These are phyloP conservation scores for Exophiala viscosa DNA, from an alignment of 2,329 filamentous ascomycete genomes.

Conservation along the genomic window DNA sequence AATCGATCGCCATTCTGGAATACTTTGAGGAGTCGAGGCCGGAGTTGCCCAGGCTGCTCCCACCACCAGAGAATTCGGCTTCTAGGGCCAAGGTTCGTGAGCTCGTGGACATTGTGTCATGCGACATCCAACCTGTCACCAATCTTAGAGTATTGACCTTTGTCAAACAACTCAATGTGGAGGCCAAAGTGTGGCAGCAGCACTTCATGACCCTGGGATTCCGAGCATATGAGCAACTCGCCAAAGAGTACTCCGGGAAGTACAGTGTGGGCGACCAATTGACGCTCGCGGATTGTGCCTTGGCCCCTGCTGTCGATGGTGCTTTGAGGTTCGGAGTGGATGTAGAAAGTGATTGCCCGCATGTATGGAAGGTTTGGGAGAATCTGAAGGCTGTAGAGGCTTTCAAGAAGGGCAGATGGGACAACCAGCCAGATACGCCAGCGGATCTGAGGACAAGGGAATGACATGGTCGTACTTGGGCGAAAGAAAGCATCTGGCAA, in stretches of 20 bases:
- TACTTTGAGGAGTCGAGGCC: slow-evolving; percentile 58
- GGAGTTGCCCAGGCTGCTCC: slow-evolving; percentile 43
- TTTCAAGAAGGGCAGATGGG: slow-evolving; percentile 53
- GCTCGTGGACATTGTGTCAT: slow-evolving; percentile 52
- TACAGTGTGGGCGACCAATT: slow-evolving; percentile 57
- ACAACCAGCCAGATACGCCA: slow-evolving; percentile 53
- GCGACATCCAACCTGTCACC: slow-evolving; percentile 59
- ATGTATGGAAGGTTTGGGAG: slow-evolving; percentile 45
- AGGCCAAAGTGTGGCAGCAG: slow-evolving; percentile 49
- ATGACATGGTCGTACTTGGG: not conserved
- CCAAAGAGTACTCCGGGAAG: slow-evolving; percentile 37
- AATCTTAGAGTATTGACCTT: slow-evolving; percentile 54
- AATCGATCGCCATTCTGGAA: slow-evolving; percentile 59
- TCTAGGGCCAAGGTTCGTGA: slow-evolving; percentile 52
- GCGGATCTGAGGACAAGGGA: slow-evolving; percentile 39
- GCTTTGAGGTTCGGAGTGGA: slow-evolving; percentile 56
- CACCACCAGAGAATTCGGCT: slow-evolving; percentile 37
- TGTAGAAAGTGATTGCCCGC: slow-evolving; percentile 45
- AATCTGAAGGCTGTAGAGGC: slow-evolving; percentile 49
- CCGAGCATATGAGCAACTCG: slow-evolving; percentile 53
- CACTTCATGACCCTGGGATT: slow-evolving; percentile 53
- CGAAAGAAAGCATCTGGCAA: no score
- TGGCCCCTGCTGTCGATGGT: slow-evolving; percentile 58
- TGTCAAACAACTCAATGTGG: slow-evolving; percentile 44
- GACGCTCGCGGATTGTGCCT: slow-evolving; percentile 56